Base-by-base conservation (phyloP, 306 rosid species). In the Biancaea sappan region DNA sequence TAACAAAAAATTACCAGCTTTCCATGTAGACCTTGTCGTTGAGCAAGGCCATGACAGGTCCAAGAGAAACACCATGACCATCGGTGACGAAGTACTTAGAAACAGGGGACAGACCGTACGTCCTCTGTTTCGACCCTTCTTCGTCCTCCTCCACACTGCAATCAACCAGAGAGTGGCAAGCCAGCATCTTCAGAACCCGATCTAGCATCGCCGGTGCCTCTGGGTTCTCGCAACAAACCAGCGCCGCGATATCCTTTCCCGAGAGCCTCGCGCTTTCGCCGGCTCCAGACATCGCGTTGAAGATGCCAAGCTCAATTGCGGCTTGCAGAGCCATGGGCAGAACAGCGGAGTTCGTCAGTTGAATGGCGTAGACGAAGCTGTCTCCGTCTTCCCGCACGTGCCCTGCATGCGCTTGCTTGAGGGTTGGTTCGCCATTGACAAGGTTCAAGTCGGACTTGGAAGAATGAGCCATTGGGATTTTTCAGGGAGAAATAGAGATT, bases 1-100 rank as follows among this genome's bases (percentile, higher is more conserved):
- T 4, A 8, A 0, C 9, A 4, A 16, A 31, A 48, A 46, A 72
- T 48, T 0, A 88, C 93, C 95, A 87, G 75, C 81, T 67, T 2
- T 72, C 69, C 13, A 86, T 14, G 73, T 26, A 62, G 52, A 86
- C 78, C 62, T 84, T 79, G 47, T 83, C 90, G 6, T 79, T 79
- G 7, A 26, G 0, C 50, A 83, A 35, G 3, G 74, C 32, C 62
- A 87, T 9, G 1, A 59, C 0, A 21, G 79, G 74, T 8, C 79
- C 91, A 2, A 86, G 16, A 0, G 90, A 79, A 11, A 83, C 86
- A 37, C 91, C 96, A 78, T 85, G 84, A 66, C 38, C 75, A 58
- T 74, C 34, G 0, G 35, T 16, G 0, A 69, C 89, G 54, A 84
- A 84, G 50, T 19, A 70, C 57, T 79, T 79, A 31, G 89, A 72